These are phyloP conservation scores for Osmanthus fragrans DNA, from an alignment of 257 asterid species.

Conservation along the genomic window DNA sequence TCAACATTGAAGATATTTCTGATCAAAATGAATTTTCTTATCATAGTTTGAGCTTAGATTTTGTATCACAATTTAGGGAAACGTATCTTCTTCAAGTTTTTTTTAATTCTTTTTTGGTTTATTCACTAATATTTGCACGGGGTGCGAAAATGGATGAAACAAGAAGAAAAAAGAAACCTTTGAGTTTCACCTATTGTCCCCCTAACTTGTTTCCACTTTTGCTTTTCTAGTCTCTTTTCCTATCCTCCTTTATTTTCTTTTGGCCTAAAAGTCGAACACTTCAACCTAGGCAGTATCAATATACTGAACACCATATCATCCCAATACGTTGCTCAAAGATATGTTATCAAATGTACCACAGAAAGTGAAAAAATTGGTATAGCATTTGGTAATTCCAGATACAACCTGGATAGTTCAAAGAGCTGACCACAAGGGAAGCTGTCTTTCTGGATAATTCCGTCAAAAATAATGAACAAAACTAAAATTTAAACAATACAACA, in stretches of 20 bases:
- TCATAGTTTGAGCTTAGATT: neutral
- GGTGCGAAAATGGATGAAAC: neutral
- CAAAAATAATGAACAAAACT: neutral
- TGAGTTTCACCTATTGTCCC: neutral
- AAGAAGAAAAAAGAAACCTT: neutral
- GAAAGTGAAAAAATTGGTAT: neutral
- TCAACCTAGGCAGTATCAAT: neutral
- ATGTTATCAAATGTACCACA: neutral
- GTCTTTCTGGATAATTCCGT: neutral
- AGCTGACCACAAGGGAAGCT: neutral
- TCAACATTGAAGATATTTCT: neutral
- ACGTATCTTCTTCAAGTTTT: neutral
- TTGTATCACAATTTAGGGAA: neutral
- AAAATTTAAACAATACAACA: neutral
- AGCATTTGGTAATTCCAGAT: neutral
- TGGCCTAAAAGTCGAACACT: neutral
- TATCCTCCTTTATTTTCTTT: neutral
- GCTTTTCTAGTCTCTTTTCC: neutral
- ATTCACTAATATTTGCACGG: neutral
- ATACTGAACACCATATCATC: neutral
- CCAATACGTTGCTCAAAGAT: neutral
- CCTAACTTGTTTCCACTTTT: neutral
- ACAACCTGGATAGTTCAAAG: neutral
- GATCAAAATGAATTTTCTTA: neutral
- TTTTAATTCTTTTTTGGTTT: neutral